These are phyloP conservation scores for Uronychia binucleata DNA, from an alignment of 73 alveolate species.

Conservation along the genomic window DNA sequence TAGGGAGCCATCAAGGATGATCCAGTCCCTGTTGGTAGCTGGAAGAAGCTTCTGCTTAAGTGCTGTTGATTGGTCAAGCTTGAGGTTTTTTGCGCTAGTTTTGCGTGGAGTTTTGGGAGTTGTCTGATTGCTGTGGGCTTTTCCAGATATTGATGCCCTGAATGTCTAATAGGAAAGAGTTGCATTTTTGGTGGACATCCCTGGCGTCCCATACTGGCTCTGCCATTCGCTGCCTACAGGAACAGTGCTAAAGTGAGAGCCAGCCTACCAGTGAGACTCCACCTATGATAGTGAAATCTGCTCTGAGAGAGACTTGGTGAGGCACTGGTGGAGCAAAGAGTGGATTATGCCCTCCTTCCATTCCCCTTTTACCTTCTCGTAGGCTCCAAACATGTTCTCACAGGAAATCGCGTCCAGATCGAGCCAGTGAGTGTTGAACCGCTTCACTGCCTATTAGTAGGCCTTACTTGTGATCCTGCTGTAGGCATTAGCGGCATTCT, in stretches of 20 bases:
- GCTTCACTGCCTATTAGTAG: neutral
- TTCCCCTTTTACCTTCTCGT: neutral
- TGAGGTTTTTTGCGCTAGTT: neutral
- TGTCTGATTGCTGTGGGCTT: neutral
- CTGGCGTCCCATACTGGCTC: neutral
- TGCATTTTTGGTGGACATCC: neutral
- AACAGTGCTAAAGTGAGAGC: neutral
- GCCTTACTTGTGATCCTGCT: neutral
- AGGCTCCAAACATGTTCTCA: conserved; percentile 24
- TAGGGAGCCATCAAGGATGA: conserved; percentile 37
- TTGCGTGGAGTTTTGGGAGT: neutral
- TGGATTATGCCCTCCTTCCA: conserved; percentile 40
- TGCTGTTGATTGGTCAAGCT: neutral
- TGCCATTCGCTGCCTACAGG: neutral
- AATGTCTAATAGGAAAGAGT: neutral
- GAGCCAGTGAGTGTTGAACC: conserved; percentile 23
- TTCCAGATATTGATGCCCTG: neutral
- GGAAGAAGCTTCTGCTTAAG: neutral
- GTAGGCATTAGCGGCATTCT: conserved; percentile 15
- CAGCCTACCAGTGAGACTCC: conserved; percentile 5
- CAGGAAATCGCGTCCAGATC: conserved; percentile 13
- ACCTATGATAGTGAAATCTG: neutral
- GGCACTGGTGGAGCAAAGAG: conserved; percentile 12
- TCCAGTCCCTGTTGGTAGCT: conserved; percentile 45
- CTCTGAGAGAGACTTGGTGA: conserved; percentile 9